phyloP scores from a whole-genome alignment of 768 basidiomycete genomes.

The Tulasnella sp. region DNA sequence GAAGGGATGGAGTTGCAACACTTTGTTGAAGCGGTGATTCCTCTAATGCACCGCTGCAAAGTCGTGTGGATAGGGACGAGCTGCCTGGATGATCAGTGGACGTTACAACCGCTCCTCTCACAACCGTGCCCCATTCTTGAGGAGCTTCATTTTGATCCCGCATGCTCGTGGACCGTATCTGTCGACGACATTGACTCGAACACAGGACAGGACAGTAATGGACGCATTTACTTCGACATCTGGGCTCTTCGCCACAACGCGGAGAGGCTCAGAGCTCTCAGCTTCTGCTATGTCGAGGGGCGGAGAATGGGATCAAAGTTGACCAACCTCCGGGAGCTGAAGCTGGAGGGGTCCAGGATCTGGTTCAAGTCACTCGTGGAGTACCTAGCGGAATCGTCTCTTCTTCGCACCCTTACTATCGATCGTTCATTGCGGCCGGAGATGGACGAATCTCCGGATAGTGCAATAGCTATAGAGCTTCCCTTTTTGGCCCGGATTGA shows the following conservation, averaged over 20 bases:
- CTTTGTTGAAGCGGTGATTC: not conserved
- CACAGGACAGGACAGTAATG: no score
- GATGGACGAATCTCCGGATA: not conserved
- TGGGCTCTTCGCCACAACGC: not conserved
- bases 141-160: not conserved
- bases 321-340: not conserved
- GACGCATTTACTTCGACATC: not conserved
- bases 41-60: not conserved
- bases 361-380: not conserved
- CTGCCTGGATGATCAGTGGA: no score
- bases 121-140: not conserved
- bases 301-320: not conserved
- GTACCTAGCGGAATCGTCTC: not conserved
- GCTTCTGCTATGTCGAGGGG: not conserved
- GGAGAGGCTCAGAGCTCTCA: not conserved
- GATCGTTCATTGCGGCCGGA: not conserved
- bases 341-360: not conserved
- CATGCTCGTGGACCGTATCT: no score
- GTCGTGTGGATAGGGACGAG: not conserved
- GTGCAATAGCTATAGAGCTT: not conserved
- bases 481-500: not conserved
- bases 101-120: not conserved
- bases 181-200: no score
- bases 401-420: not conserved
- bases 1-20: not conserved